Evolutionary conservation across 2,329 filamentous ascomycete species (phyloP).

Genomic region (Simplicillium sp.): DNA sequence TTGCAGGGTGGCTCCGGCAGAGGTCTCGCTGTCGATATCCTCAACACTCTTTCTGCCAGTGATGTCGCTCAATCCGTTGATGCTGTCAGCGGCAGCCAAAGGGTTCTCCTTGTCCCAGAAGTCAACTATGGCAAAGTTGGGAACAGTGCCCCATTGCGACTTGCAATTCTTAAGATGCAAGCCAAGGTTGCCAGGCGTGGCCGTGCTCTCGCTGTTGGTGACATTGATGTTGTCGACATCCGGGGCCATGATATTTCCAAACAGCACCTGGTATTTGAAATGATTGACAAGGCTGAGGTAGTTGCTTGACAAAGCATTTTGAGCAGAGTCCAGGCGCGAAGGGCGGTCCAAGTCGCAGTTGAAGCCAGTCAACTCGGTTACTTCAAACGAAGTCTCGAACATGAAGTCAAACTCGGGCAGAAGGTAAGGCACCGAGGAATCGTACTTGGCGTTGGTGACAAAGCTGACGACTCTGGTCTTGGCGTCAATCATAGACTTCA

Average conservation of each 20-base stretch:
- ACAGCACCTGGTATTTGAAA: conserved; percentile 55
- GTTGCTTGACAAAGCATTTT: conserved; percentile 44
- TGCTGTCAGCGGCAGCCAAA: conserved; percentile 56
- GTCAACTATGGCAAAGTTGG: conserved; percentile 71
- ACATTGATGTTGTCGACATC: conserved; percentile 48
- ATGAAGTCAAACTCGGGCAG: conserved; percentile 55
- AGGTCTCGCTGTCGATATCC: conserved; percentile 6
- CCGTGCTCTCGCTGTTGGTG: conserved; percentile 56
- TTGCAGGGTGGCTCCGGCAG: background rate
- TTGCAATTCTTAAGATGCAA: conserved; percentile 44
- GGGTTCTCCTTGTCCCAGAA: conserved; percentile 68
- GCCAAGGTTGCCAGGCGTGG: conserved; percentile 41
- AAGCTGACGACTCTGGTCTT: conserved; percentile 61
- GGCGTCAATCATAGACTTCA: conserved; percentile 57
- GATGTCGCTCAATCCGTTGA: conserved; percentile 46
- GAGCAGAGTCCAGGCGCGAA: conserved; percentile 32
- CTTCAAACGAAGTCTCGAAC: conserved; percentile 66
- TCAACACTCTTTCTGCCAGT: conserved; percentile 22
- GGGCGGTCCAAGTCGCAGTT: conserved; percentile 65
- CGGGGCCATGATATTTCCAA: conserved; percentile 49
- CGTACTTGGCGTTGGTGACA: conserved; percentile 43
- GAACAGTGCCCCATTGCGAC: conserved; percentile 48
- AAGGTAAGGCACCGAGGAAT: conserved; percentile 42
- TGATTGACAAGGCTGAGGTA: conserved; percentile 71
- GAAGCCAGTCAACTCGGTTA: conserved; percentile 53